Percentiles rank a stretch among this genome's conserved stretches.
Evolutionary conservation across 495 filamentous ascomycete species (phyloP).

Genomic region (Trichoderma asperelloides): DNA sequence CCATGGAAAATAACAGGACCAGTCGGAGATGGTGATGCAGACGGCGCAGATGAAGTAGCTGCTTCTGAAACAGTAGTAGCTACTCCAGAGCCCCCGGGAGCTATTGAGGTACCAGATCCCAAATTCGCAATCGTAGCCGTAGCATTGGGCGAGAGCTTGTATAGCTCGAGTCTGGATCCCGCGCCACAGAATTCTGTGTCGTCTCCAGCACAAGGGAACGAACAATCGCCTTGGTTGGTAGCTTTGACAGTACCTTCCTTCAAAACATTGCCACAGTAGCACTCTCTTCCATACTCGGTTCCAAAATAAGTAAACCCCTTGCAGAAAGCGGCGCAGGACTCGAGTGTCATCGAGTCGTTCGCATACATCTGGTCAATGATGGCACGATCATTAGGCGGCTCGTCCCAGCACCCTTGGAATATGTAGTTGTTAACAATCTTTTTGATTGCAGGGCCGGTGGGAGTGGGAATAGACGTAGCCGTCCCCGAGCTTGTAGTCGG

Average conservation of each 20-base stretch:
- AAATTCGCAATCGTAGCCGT: background rate
- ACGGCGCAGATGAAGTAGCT: constrained; percentile 13
- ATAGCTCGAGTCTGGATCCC: constrained; percentile 22
- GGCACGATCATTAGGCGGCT: constrained; percentile 19
- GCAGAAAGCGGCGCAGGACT: constrained; percentile 25
- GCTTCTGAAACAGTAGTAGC: constrained; percentile 8
- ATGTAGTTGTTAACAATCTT: constrained; percentile 10
- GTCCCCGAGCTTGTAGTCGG: constrained; percentile 12
- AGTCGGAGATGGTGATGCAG: constrained; percentile 13
- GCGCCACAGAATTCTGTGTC: constrained; percentile 17
- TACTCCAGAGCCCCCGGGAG: background rate
- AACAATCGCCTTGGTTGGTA: constrained; percentile 20
- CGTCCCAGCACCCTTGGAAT: constrained; percentile 20
- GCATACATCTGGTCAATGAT: constrained; percentile 16
- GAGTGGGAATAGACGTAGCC: constrained; percentile 10
- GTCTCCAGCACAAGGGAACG: constrained; percentile 23
- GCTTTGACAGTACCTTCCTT: constrained; percentile 15
- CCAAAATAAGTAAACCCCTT: constrained; percentile 24
- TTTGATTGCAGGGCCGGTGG: constrained; percentile 13
- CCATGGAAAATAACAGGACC: constrained; percentile 14
- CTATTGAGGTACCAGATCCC: background rate
- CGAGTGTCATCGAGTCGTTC: constrained; percentile 22
- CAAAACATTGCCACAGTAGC: constrained; percentile 28
- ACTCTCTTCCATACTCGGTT: constrained; percentile 26
- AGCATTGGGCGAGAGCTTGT: constrained; percentile 11